Conservation (phyloP, 108 stramenopile species). For the Seminavis robusta region DNA sequence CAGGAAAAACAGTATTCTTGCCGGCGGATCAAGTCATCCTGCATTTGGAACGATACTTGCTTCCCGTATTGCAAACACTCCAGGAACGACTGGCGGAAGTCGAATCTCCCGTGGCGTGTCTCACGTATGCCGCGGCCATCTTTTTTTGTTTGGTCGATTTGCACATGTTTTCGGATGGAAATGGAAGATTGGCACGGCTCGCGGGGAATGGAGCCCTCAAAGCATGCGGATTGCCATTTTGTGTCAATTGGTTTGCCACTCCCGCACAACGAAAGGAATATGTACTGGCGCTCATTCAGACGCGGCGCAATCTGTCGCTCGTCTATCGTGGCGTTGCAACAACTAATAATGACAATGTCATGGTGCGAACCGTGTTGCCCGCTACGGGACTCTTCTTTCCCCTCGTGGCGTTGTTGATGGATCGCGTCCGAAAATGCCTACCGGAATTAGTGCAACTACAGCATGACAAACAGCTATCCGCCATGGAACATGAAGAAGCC, state of each 20-base stretch:
- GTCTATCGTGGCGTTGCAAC: conserved; percentile 1
- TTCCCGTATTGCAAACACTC: not conserved
- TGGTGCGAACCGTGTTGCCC: not conserved
- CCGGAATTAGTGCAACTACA: conserved; percentile 20
- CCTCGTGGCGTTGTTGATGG: conserved; percentile 27
- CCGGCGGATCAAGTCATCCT: conserved; percentile 5
- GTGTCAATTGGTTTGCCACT: conserved; percentile 34
- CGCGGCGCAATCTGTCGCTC: conserved; percentile 20
- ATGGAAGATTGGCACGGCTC: conserved; percentile 39
- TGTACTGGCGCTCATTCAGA: conserved; percentile 16
- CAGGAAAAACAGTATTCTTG: conserved; percentile 25
- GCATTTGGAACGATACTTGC: no score
- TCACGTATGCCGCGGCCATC: conserved; percentile 36
- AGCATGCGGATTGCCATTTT: conserved; percentile 31
- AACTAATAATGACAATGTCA: not conserved
- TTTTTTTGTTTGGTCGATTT: conserved; percentile 43
- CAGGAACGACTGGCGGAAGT: conserved; percentile 8
- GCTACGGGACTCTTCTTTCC: conserved; percentile 20
- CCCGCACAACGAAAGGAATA: conserved; percentile 39
- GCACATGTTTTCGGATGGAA: conserved; percentile 47
- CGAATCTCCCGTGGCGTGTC: not conserved
- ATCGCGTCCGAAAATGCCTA: conserved; percentile 22
- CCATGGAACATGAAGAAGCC: conserved; percentile 27
- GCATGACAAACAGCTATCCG: conserved; percentile 28
- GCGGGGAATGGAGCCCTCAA: conserved; percentile 32